Base-by-base conservation (phyloP, 2,329 filamentous ascomycete genomes). In the Aspergillus persii region DNA sequence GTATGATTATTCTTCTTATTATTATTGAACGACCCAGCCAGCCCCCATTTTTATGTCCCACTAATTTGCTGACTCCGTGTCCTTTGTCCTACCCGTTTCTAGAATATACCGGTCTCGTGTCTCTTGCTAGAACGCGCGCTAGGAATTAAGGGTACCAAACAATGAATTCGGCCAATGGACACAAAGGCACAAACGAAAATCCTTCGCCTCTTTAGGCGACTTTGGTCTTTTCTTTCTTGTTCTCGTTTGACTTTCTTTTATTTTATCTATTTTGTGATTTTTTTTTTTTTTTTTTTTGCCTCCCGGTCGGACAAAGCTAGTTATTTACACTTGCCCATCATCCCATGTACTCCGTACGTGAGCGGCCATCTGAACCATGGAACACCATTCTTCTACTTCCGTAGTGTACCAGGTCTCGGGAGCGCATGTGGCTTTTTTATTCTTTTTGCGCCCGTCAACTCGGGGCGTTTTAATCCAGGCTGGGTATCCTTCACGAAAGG, bases 341-440 rank as follows among this genome's bases (percentile, higher is more conserved):
- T n/a, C 36, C 18, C 36, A n/a, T 41, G 18, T 18, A 46, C 41
- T n/a, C 5, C 15, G 41, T 23, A 47, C 18, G 12, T 46, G 44
- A 47, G 23, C 44, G 31, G 41, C 9, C 50, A 46, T 39, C 27
- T 18, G 39, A 58, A 18, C 47, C 50, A 30, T 26, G 61, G 59
- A 63, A 63, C 63, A 64, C 63, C 62, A 62, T 63, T 66, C 56
- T 56, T 8, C 18, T 23, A 23, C 18, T 23, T 23, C 18, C 18
- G 48, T 68, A 68, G 64, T 56, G 64, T 66, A 62, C 66, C 66
- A 63, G 44, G 56, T 8, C 53, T 66, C 47, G 56, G 36, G 56
- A 54, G 48, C 50, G 55, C 47, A 61, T 55, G 29, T 36, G 39
- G 8, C 47, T 44, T 36, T 39, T 54, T 44, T 26, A 15, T 33